These are phyloP conservation scores for Globisporangium acanthophoron DNA, from an alignment of 352 stramenopile species.

Conservation along the genomic window DNA sequence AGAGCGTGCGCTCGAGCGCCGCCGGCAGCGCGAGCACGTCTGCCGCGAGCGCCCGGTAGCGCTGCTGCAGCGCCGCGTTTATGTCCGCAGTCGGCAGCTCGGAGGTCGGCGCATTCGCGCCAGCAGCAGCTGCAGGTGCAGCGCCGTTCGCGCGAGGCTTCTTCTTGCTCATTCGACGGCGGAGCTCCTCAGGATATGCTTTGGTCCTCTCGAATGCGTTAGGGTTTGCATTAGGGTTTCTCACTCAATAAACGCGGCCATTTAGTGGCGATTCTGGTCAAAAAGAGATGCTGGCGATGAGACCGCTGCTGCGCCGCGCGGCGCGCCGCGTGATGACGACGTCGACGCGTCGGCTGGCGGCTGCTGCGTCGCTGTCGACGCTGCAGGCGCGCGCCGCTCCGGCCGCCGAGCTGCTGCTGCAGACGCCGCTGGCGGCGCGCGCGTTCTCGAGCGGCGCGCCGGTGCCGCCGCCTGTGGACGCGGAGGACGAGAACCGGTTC, in stretches of 20 bases:
- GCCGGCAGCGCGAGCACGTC: constrained; percentile 15
- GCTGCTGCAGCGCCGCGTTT: neutral
- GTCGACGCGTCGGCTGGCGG: neutral
- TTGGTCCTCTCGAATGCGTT: no score
- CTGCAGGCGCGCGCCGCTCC: neutral
- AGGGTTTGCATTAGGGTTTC: no score
- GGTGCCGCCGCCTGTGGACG: constrained; percentile 6
- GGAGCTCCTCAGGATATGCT: no score
- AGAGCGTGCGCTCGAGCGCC: constrained; percentile 25
- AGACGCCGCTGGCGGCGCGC: neutral
- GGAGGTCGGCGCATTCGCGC: no score
- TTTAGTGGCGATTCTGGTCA: no score
- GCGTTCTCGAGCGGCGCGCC: neutral
- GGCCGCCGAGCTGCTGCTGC: neutral
- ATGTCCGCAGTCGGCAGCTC: neutral
- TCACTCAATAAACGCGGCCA: no score
- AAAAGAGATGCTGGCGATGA: constrained; percentile 4
- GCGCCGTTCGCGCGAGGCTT: no score
- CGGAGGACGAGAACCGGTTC: constrained; percentile 72
- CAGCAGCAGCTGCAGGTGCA: neutral
- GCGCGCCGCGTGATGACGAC: constrained; percentile 3
- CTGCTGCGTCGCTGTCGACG: neutral
- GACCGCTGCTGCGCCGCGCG: constrained; percentile 1
- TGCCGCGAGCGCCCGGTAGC: constrained; percentile 11
- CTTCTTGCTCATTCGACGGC: neutral